Conservation (phyloP, 1,284 basidiomycete genomes). For the Grifola frondosa region DNA sequence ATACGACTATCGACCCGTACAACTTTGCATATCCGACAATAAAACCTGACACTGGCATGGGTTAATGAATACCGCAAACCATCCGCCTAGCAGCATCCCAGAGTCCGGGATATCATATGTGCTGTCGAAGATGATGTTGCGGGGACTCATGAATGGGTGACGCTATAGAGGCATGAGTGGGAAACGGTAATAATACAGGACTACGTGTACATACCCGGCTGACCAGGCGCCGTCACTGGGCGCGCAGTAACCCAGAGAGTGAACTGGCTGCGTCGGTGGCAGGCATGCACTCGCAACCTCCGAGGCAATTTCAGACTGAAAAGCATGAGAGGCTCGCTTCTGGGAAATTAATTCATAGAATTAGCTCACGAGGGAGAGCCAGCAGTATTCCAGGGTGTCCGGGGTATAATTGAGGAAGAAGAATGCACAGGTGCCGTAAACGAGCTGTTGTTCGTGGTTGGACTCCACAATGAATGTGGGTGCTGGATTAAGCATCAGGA, state of each 20-base stretch:
- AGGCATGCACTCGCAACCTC: conserved; percentile 22
- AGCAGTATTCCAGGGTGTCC: conserved; percentile 26
- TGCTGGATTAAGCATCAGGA: conserved; percentile 8
- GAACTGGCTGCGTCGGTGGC: conserved; percentile 25
- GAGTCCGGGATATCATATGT: too few species aligned
- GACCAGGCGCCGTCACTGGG: conserved; percentile 19
- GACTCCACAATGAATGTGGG: conserved; percentile 28
- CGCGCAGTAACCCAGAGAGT: conserved; percentile 23
- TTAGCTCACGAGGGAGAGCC: conserved; percentile 27
- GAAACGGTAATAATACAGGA: too few species aligned
- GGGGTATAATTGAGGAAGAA: conserved; percentile 28
- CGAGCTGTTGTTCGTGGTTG: conserved; percentile 24
- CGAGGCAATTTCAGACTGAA: conserved; percentile 20
- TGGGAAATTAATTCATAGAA: too few species aligned
- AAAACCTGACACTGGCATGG: too few species aligned
- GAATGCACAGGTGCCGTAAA: conserved; percentile 31
- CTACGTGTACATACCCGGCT: conserved; percentile 18
- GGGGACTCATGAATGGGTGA: conserved; percentile 5
- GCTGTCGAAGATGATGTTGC: too few species aligned
- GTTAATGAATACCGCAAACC: too few species aligned
- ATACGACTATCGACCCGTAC: too few species aligned
- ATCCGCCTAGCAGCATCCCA: too few species aligned
- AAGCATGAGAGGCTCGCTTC: too few species aligned
- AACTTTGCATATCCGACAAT: too few species aligned
- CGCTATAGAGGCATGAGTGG: not conserved